Base-by-base conservation (phyloP, 1,284 basidiomycete genomes). In the Gomphus bonarii region DNA sequence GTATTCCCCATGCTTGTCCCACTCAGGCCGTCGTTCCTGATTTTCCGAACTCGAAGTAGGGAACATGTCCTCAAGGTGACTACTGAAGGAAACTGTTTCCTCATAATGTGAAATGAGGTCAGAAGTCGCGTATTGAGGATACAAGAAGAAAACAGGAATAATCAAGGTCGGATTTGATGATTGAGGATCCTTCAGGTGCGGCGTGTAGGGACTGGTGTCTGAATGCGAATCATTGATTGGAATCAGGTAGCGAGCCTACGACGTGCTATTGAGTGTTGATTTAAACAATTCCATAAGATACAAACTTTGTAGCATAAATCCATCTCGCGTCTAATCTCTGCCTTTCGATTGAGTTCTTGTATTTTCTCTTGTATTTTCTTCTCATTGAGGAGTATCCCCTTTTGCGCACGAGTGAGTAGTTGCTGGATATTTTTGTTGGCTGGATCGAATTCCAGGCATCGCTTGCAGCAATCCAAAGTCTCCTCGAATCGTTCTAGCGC, bases 121-220 rank as follows among this genome's bases (percentile, higher is more conserved):
- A 50, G 91, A 90, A 25, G 84, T 91, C 31, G 85, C 80, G 65
- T 95, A 77, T 69, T 92, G 85, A 1, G 97, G 97, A 69, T 98
- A 97, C 60, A 97, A 77, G 69, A 98, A 85, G 72, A 97, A 90
- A 20, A 90, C 84, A 4, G 95, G 94, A 66, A 97, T 74, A 59
- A 95, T 73, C 53, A 98, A 72, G 6, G 10, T 46, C 0, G 88
- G 79, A 46, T 68, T 68, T 50, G 70, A 67, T 18, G 74, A 76
- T 33, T 82, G 66, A 72, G 87, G 74, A 64, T 81, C 72, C 50
- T 78, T 86, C 70, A 91, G 79, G 60, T 79, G 73, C 38, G 85
- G 81, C 58, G 72, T 67, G 65, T 80, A 80, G 1, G 80, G 77
- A 61, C 76, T 81, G 31, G 74, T 70, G 18, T 74, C 71, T 40